Conservation (phyloP, 257 asterid genomes). For the Nicotiana knightiana region DNA sequence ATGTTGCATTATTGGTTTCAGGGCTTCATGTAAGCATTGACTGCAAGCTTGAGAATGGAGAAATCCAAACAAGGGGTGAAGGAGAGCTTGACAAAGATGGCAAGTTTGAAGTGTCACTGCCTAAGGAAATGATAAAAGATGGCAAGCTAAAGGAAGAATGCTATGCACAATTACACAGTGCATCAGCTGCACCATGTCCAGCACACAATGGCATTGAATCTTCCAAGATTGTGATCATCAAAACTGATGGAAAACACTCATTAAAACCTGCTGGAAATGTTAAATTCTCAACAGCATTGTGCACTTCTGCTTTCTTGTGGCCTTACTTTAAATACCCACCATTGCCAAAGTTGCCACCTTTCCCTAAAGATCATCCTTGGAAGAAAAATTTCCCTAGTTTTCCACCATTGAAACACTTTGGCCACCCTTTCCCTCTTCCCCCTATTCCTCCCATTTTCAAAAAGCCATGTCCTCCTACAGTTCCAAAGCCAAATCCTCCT, state of each 20-base stretch:
- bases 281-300: slow-evolving; percentile 57
- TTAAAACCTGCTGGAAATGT: slow-evolving; percentile 42
- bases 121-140: slow-evolving; percentile 33
- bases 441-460: slow-evolving; percentile 21
- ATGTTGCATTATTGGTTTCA: slow-evolving; percentile 12
- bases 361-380: slow-evolving; percentile 28
- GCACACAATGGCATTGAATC: slow-evolving; percentile 54
- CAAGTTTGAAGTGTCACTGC: slow-evolving; percentile 51
- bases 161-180: slow-evolving; percentile 78
- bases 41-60: slow-evolving; percentile 59
- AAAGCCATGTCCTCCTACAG: slow-evolving; percentile 24
- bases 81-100: slow-evolving; percentile 61
- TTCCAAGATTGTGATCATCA: slow-evolving; percentile 42
- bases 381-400: slow-evolving; percentile 18
- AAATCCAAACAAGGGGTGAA: slow-evolving; percentile 40
- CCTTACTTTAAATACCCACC: slow-evolving; percentile 53
- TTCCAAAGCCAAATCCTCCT: slow-evolving; percentile 30
- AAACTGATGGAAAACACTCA: slow-evolving; percentile 28
- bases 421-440: slow-evolving; percentile 24
- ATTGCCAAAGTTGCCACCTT: slow-evolving; percentile 39
- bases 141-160: slow-evolving; percentile 63
- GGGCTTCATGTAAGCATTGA: slow-evolving; percentile 78
- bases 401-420: slow-evolving; percentile 34
- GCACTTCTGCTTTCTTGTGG: slow-evolving; percentile 81
- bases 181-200: slow-evolving; percentile 63